Percentiles rank a stretch among this genome's conserved stretches.
Conservation (phyloP, 2,329 filamentous ascomycete genomes). For the Xylariomycetidae sp. region DNA sequence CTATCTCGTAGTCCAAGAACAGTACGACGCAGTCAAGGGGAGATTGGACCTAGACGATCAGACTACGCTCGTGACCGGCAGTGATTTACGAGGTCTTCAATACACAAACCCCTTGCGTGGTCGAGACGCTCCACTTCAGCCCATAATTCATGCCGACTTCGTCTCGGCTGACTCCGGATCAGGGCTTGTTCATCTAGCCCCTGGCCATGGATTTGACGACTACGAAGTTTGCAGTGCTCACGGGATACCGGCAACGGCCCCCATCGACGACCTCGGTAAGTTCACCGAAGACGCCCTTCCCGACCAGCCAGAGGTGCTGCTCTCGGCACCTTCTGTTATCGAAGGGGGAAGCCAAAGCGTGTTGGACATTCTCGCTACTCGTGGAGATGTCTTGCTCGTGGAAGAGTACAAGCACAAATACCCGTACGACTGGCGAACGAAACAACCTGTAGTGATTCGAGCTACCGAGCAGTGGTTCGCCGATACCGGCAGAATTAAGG, state of each 20-base stretch:
- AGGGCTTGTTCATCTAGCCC: conserved; percentile 89
- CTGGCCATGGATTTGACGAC: conserved; percentile 94
- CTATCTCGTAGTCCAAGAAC: conserved; percentile 65
- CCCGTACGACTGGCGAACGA: conserved; percentile 96
- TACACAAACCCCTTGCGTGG: conserved; percentile 69
- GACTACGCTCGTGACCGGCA: conserved; percentile 55
- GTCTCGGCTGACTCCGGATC: conserved; percentile 88
- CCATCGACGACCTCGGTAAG: conserved; percentile 72
- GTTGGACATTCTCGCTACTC: conserved; percentile 55
- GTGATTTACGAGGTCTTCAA: conserved; percentile 55
- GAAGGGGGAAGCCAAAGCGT: conserved; percentile 64
- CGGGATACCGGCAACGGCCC: conserved; percentile 70
- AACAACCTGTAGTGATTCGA: conserved; percentile 81
- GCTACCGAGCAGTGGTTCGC: conserved; percentile 98
- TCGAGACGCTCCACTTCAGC: conserved; percentile 49
- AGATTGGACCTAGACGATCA: conserved; percentile 37
- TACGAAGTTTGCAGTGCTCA: conserved; percentile 72
- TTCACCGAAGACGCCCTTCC: conserved; percentile 80
- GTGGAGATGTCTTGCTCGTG: conserved; percentile 56
- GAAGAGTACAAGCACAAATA: conserved; percentile 85
- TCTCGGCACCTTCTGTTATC: conserved; percentile 62
- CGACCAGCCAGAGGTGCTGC: conserved; percentile 58
- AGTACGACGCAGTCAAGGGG: conserved; percentile 53
- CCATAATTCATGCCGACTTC: conserved; percentile 78
- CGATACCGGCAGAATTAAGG: conserved; percentile 78